Percentiles rank a stretch among this genome's conserved stretches.
Conservation (phyloP, 1,139 yeast species). For the Zhuliangozyma blackwelliae region DNA sequence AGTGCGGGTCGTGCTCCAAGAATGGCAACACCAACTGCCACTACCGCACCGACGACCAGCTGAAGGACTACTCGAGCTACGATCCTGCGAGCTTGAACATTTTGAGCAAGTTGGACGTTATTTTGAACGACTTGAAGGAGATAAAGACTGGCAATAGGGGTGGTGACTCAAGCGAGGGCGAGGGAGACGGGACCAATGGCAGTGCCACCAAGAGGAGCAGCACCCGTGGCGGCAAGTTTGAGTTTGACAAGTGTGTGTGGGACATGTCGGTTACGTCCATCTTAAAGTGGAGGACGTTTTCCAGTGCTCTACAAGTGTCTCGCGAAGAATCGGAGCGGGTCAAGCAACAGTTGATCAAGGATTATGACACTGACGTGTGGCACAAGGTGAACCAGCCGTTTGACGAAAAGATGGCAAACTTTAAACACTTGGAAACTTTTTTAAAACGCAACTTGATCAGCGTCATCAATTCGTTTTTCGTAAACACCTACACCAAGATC, state of each 20-base stretch:
- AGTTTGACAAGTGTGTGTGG: conserved; percentile 29
- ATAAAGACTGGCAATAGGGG: conserved; percentile 9
- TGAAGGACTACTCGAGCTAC: conserved; percentile 19
- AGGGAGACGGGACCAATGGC: neutral
- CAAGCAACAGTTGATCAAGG: conserved; percentile 13
- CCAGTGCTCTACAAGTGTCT: conserved; percentile 14
- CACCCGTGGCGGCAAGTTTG: neutral
- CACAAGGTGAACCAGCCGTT: conserved; percentile 6
- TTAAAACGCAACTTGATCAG: conserved; percentile 17
- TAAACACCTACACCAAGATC: conserved; percentile 32
- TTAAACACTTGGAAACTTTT: conserved; percentile 18
- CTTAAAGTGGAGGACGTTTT: conserved; percentile 31
- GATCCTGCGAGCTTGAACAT: conserved; percentile 26
- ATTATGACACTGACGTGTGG: conserved; percentile 13
- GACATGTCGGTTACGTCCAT: conserved; percentile 37
- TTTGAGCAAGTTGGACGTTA: conserved; percentile 26
- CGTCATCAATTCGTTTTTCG: conserved; percentile 29
- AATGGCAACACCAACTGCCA: conserved; percentile 30
- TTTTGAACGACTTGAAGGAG: conserved; percentile 24
- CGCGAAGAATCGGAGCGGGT: conserved; percentile 12
- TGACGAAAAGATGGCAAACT: conserved; percentile 14
- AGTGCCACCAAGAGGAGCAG: neutral
- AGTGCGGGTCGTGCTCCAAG: conserved; percentile 46
- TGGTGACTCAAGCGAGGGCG: neutral
- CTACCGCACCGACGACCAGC: conserved; percentile 27